A percentile compares a stretch with the other conserved stretches of the same genome.
Conservation (phyloP, 179 eudicot genomes). For the Spergularia azorica region DNA sequence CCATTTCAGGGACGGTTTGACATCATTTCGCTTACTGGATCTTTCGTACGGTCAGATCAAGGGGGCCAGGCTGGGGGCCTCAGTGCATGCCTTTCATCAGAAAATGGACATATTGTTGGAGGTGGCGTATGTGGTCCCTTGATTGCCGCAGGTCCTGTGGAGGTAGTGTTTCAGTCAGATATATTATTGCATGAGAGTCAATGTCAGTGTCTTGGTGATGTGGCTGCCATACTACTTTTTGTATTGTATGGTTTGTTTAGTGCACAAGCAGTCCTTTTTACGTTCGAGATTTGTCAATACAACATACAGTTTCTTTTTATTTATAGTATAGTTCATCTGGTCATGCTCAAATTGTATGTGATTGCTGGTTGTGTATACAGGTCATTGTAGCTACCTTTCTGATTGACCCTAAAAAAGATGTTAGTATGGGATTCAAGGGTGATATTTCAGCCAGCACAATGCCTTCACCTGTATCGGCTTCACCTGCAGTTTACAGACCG, state of each 20-base stretch:
- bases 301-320: no score
- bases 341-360: background rate
- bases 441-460: conserved; percentile 45
- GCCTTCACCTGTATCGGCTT: conserved; percentile 52
- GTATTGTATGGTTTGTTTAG: background rate
- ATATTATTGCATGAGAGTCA: background rate
- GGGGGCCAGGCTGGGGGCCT: conserved; percentile 80
- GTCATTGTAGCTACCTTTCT: conserved; percentile 70
- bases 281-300: background rate
- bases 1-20: conserved; percentile 68
- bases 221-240: background rate
- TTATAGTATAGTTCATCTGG: background rate
- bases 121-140: conserved; percentile 82
- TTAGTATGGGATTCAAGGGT: conserved; percentile 38
- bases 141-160: conserved; percentile 83
- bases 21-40: conserved; percentile 75
- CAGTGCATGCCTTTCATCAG: conserved; percentile 59
- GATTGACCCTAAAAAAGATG: conserved; percentile 59
- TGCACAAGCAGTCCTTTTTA: background rate
- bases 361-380: conserved; percentile 35
- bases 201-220: background rate
- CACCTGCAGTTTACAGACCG: conserved; percentile 51
- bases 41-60: conserved; percentile 61
- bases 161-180: conserved; percentile 42
- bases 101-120: conserved; percentile 73